Percentiles rank a stretch among this genome's conserved stretches.
Evolutionary conservation across 306 rosid species (phyloP).

Genomic region (Acacia confusa): DNA sequence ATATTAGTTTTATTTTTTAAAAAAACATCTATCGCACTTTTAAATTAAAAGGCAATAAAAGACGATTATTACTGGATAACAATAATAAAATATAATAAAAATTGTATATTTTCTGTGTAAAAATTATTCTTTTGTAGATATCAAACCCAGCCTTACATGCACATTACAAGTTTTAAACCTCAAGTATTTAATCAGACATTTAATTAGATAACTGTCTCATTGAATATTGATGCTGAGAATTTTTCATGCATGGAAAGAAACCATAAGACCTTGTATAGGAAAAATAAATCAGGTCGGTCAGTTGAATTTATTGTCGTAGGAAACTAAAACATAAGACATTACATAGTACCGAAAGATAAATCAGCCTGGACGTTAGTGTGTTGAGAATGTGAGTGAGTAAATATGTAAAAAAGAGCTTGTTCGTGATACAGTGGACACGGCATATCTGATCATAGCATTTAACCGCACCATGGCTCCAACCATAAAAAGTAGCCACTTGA

Average conservation of each 20-base stretch:
- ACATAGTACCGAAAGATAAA: neutral
- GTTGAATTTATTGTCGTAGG: neutral
- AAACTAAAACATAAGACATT: neutral
- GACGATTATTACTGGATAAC: neutral
- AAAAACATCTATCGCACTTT: neutral
- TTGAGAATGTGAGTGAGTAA: neutral
- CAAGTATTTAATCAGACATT: neutral
- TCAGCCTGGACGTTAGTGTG: neutral
- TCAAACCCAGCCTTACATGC: neutral
- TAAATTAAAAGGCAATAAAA: neutral
- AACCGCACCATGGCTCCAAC: conserved; percentile 31
- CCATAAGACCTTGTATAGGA: neutral
- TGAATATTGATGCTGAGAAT: too few relatives aligned
- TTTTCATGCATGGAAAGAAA: neutral
- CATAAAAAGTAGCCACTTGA: conserved; percentile 38
- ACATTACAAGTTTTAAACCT: neutral
- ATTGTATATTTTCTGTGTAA: neutral
- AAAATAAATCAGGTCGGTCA: neutral
- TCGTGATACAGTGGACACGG: conserved; percentile 10
- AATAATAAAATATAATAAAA: neutral
- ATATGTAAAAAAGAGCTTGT: neutral
- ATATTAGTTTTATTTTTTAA: neutral
- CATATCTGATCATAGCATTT: neutral
- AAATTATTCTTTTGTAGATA: neutral
- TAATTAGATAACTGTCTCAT: neutral